phyloP scores from a whole-genome alignment of 306 rosid genomes.

The Urtica urens region DNA sequence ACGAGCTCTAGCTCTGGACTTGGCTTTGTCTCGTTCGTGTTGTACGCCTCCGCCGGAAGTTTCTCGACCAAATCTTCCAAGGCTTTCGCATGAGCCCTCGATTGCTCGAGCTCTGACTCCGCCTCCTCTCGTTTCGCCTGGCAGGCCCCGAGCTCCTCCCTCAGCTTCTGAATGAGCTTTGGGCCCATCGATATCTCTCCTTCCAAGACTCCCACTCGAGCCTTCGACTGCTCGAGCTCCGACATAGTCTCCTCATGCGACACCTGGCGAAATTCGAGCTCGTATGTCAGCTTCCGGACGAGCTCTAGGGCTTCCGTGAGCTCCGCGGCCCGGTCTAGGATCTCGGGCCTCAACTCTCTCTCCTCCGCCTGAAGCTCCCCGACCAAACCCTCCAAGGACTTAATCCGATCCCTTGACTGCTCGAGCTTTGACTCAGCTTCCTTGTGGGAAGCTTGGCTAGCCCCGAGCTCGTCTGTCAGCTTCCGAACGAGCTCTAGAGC shows the following conservation, averaged over 20 bases:
- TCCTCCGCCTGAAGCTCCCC: slow-evolving; percentile 43
- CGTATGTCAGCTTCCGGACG: slow-evolving; percentile 37
- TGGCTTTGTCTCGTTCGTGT: too few species aligned
- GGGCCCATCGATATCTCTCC: too few species aligned
- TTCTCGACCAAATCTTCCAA: slow-evolving; percentile 36
- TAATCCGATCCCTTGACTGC: slow-evolving; percentile 48
- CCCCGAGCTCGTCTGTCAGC: background rate
- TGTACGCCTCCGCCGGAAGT: slow-evolving; percentile 37
- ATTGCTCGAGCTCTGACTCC: too few species aligned
- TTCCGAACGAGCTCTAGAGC: slow-evolving; percentile 36
- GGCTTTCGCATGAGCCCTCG: slow-evolving; percentile 30
- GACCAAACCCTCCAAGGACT: slow-evolving; percentile 57
- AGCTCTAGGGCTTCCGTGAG: too few species aligned
- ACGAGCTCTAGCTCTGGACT: too few species aligned
- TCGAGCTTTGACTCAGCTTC: slow-evolving; percentile 40
- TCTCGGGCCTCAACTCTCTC: too few species aligned
- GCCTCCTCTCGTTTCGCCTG: too few species aligned
- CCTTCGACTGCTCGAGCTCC: slow-evolving; percentile 71
- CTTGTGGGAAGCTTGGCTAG: background rate
- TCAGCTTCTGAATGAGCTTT: background rate
- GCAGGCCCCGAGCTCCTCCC: background rate
- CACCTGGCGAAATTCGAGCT: slow-evolving; percentile 35
- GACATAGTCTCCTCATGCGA: slow-evolving; percentile 39
- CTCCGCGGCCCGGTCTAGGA: too few species aligned
- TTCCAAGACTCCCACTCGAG: slow-evolving; percentile 54